phyloP scores from a whole-genome alignment of 2,329 filamentous ascomycete species.

The Hypoxylon sp. region DNA sequence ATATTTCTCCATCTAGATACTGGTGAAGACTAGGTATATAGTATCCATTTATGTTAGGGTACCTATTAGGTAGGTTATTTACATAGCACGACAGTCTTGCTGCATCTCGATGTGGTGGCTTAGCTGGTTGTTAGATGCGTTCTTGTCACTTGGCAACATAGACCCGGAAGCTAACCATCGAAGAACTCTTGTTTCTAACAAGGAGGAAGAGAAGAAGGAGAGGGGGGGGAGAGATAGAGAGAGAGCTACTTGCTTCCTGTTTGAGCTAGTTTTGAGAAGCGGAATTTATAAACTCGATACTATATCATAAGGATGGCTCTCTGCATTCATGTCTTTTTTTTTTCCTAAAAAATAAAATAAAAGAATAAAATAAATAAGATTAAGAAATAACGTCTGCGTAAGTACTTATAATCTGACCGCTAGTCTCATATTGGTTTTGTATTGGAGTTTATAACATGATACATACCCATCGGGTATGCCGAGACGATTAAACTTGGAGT shows the following conservation, averaged over 20 bases:
- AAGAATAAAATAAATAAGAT: background rate
- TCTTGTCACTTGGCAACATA: background rate
- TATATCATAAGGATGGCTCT: background rate
- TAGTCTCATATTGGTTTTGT: conserved; percentile 11
- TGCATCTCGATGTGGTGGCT: background rate
- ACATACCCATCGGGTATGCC: conserved; percentile 28
- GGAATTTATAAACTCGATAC: background rate
- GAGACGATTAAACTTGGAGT: conserved; percentile 21
- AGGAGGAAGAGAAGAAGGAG: too few relatives aligned
- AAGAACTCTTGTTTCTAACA: too few relatives aligned
- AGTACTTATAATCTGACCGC: background rate
- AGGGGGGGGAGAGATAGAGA: background rate
- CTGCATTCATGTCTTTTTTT: background rate
- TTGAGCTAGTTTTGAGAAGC: background rate
- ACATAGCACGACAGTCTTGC: background rate
- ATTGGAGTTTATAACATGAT: conserved; percentile 3
- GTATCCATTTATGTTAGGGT: background rate
- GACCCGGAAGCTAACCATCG: background rate
- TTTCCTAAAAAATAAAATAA: background rate
- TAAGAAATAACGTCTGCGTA: background rate
- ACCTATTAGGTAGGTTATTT: background rate
- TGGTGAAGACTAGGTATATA: background rate
- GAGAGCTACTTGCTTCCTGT: background rate
- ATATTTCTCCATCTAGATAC: background rate
- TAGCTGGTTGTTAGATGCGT: background rate